A percentile compares a stretch with the other conserved stretches of the same genome.
Conservation (phyloP, 2,329 filamentous ascomycete genomes). For the Neofusicoccum laricinum region DNA sequence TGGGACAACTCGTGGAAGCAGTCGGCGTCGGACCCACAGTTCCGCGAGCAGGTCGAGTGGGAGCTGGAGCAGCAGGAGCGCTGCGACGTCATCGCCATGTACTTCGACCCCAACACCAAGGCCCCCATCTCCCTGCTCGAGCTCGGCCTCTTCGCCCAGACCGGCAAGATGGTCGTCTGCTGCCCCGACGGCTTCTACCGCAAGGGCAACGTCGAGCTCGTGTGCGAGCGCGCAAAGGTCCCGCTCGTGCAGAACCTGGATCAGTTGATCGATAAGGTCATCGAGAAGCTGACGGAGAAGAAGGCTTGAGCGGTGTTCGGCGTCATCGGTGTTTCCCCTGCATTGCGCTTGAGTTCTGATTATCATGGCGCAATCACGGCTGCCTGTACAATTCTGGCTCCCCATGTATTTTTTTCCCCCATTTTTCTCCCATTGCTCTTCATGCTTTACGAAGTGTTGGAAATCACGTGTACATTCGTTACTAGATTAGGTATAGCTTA, state of each 20-base stretch:
- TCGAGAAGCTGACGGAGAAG: not conserved
- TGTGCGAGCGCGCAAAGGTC: constrained; percentile 51
- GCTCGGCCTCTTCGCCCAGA: constrained; percentile 53
- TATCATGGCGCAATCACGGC: too few species aligned
- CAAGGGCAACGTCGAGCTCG: constrained; percentile 59
- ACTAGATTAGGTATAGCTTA: too few species aligned
- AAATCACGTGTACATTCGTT: too few species aligned
- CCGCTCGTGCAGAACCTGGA: constrained; percentile 43
- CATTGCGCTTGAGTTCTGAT: too few species aligned
- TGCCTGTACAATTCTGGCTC: too few species aligned
- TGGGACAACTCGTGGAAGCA: constrained; percentile 57
- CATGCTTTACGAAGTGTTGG: too few species aligned
- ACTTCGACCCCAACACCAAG: constrained; percentile 52
- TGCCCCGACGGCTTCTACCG: constrained; percentile 54
- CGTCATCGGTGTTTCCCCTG: too few species aligned
- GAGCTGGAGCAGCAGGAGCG: constrained; percentile 57
- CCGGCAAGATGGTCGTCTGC: constrained; percentile 52
- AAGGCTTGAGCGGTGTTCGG: too few species aligned
- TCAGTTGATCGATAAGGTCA: constrained; percentile 39
- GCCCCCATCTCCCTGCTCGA: constrained; percentile 61
- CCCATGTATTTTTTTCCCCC: too few species aligned
- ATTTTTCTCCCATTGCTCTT: too few species aligned
- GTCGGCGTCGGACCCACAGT: constrained; percentile 43
- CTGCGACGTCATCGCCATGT: constrained; percentile 56
- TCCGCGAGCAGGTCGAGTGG: constrained; percentile 58